A percentile compares a stretch with the other conserved stretches of the same genome.
Evolutionary conservation across 192 early-diverging fungal genomes (phyloP).

Genomic region (Mortierella alpina): DNA sequence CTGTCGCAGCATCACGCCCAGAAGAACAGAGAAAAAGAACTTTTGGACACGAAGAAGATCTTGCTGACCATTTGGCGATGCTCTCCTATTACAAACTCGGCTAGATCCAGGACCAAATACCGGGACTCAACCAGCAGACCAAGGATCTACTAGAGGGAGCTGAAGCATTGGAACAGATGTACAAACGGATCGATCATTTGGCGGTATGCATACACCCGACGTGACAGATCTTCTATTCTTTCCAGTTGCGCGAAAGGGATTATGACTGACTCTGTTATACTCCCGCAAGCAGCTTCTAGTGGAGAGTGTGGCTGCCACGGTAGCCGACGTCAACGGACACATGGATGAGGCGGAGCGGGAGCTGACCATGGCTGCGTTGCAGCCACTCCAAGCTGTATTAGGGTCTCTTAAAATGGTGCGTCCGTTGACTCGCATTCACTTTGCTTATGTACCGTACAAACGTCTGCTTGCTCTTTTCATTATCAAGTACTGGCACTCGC

Average conservation of each 20-base stretch:
- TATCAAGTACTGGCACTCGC: too few relatives aligned
- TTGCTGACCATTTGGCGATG: not conserved
- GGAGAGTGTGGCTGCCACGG: slow-evolving; percentile 29
- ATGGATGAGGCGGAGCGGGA: slow-evolving; percentile 39
- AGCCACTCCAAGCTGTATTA: slow-evolving; percentile 39
- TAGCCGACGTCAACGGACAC: slow-evolving; percentile 4
- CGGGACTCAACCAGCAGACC: slow-evolving; percentile 23
- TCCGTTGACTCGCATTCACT: too few relatives aligned
- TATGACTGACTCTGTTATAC: not conserved
- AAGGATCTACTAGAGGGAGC: slow-evolving; percentile 19
- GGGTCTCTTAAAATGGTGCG: slow-evolving; percentile 44
- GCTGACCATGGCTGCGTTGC: slow-evolving; percentile 18
- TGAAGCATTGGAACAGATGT: slow-evolving; percentile 34
- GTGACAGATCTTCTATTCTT: not conserved
- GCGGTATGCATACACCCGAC: slow-evolving; percentile 14
- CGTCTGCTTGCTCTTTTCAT: too few relatives aligned
- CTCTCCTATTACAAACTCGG: not conserved
- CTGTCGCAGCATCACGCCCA: not conserved
- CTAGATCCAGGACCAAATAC: slow-evolving; percentile 27
- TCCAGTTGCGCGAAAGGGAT: not conserved
- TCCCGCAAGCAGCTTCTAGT: slow-evolving; percentile 21
- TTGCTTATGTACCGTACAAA: too few relatives aligned
- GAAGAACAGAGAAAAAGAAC: not conserved
- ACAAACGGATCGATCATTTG: slow-evolving; percentile 26
- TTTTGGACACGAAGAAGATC: not conserved